Conservation (phyloP, 1,284 basidiomycete genomes). For the Rhodotorula sp. region DNA sequence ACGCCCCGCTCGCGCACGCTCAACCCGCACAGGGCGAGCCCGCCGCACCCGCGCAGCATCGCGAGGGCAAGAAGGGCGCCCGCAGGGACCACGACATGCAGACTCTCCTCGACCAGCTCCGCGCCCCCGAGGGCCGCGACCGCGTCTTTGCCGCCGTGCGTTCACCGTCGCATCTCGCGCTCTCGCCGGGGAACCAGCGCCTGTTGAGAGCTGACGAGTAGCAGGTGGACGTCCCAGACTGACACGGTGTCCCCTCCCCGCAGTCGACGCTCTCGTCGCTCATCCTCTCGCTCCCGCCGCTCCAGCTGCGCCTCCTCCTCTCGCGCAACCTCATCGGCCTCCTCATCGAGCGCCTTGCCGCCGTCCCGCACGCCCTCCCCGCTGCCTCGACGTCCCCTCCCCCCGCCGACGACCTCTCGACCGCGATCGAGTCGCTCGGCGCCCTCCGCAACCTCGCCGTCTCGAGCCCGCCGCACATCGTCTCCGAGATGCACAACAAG, state of each 20-base stretch:
- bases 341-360: conserved; percentile 77
- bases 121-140: conserved; percentile 19
- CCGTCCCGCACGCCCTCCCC: conserved; percentile 80
- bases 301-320: conserved; percentile 77
- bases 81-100: conserved; percentile 36
- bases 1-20: conserved; percentile 6
- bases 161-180: neutral
- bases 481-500: conserved; percentile 88
- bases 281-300: conserved; percentile 32
- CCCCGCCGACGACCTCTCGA: conserved; percentile 60
- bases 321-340: conserved; percentile 85
- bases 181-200: too few relatives aligned
- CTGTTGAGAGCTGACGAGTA: too few relatives aligned
- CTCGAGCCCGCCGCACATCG: conserved; percentile 32
- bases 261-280: conserved; percentile 34
- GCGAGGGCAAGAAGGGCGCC: conserved; percentile 21
- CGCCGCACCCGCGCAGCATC: neutral
- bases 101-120: conserved; percentile 35
- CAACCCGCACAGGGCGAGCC: neutral
- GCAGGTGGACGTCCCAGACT: too few relatives aligned
- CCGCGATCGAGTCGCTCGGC: conserved; percentile 81
- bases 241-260: neutral
- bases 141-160: conserved; percentile 33
- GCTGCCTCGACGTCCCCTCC: conserved; percentile 59
- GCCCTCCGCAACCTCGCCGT: conserved; percentile 86